phyloP scores from a whole-genome alignment of 1,284 basidiomycete genomes.

The Lignosus rhinocerotis region DNA sequence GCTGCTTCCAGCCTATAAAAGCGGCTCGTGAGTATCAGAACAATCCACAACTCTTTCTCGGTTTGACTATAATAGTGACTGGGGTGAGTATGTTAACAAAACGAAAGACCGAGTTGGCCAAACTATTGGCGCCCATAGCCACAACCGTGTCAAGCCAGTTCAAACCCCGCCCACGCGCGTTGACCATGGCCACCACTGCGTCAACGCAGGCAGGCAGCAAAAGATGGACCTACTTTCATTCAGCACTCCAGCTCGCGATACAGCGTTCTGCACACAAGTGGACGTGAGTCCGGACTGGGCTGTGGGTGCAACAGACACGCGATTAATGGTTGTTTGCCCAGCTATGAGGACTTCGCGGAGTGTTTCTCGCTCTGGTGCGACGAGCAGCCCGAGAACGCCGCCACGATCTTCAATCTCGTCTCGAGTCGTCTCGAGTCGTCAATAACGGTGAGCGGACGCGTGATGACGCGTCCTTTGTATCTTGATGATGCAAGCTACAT shows the following conservation, averaged over 20 bases:
- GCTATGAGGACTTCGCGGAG: slow-evolving; percentile 75
- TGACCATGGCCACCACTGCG: slow-evolving; percentile 27
- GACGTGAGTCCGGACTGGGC: slow-evolving; percentile 55
- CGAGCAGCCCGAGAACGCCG: slow-evolving; percentile 68
- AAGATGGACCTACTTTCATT: slow-evolving; percentile 75
- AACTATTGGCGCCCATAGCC: slow-evolving; percentile 5
- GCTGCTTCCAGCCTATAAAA: too few relatives aligned
- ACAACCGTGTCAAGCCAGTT: slow-evolving; percentile 16
- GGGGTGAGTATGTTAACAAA: not conserved
- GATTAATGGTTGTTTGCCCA: slow-evolving; percentile 30
- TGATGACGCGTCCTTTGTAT: not conserved
- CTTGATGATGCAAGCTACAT: not conserved
- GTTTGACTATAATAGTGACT: too few relatives aligned
- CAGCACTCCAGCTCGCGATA: slow-evolving; percentile 72
- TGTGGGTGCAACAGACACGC: slow-evolving; percentile 4
- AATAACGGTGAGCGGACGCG: slow-evolving; percentile 48
- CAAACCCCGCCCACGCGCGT: slow-evolving; percentile 21
- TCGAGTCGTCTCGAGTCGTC: slow-evolving; percentile 68
- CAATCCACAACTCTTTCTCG: too few relatives aligned
- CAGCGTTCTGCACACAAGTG: slow-evolving; percentile 78
- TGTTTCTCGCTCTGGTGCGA: slow-evolving; percentile 76
- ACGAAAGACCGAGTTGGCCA: not conserved
- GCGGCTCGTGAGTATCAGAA: not conserved
- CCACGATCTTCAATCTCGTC: slow-evolving; percentile 64
- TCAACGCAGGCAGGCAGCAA: slow-evolving; percentile 47